Base-by-base conservation (phyloP, 345 rosid genomes). In the Lepidium aucheri region DNA sequence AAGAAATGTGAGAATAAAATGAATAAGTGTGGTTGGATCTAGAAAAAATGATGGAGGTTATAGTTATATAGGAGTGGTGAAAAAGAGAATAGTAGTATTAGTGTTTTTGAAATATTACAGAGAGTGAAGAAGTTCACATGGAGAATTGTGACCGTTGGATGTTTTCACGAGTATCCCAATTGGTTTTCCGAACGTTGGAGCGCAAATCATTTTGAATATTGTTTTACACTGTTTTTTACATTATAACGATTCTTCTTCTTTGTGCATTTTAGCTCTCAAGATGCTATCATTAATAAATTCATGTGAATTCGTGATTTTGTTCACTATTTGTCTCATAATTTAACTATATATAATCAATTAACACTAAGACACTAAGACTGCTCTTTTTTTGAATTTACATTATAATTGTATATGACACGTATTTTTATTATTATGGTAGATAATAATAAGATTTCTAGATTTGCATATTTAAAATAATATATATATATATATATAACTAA, bases 111-210 rank as follows among this genome's bases (percentile, higher is more conserved):
- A 55, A 62, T 10, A 50, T 62, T 11, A 54, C 26, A 66, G 74
- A 72, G 59, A 46, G 74, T 85, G 77, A 87, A 85, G 83, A 73
- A 63, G 45, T 73, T 84, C 97, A 84, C 91, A 87, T 84, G 94
- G 70, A 73, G 73, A 76, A 72, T 74, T 74, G 76, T 65, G 82
- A 81, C 88, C 86, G 85, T 83, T 83, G 47, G 86, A 80, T 80
- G 36, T 3, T 12, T 72, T 80, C 84, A 80, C 84, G 81, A 41
- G 81, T 26, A 53, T 68, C 75, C 79, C 73, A 30, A 50, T 68
- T 60, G 22, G 59, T 42, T 53, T 69, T 70, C 68, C 60, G 78
- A 86, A 79, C 81, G 81, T 79, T 82, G 92, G 92, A 86, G 87
- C 87, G 89, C 86, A 78, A 76, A 70, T 24, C 55, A 60, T 20